A percentile compares a stretch with the other conserved stretches of the same genome.
phyloP scores from a whole-genome alignment of 352 stramenopile species.

The Globisporangium spinosum region DNA sequence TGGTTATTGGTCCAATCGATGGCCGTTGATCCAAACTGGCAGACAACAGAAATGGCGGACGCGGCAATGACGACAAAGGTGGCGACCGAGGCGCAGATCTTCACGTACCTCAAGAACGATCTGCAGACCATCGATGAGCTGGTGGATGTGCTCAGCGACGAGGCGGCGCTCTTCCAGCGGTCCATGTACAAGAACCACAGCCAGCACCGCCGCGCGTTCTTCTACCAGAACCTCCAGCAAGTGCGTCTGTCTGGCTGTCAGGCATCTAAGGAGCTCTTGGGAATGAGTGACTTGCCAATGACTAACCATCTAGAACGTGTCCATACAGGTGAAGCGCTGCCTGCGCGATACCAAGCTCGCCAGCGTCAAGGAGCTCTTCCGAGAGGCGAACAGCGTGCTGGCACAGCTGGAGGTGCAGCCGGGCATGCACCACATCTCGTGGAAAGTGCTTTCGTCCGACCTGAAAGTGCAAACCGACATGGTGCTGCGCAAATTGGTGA shows the following conservation, averaged over 20 bases:
- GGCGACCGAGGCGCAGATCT: slow-evolving; percentile 24
- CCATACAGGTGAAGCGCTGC: slow-evolving; percentile 53
- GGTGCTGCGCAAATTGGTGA: slow-evolving; percentile 42
- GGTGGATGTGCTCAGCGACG: slow-evolving; percentile 40
- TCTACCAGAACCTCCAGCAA: slow-evolving; percentile 78
- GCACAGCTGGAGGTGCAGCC: slow-evolving; percentile 37
- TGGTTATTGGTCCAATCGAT: not conserved
- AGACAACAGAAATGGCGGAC: not conserved
- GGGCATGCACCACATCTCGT: slow-evolving; percentile 70
- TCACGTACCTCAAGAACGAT: slow-evolving; percentile 37
- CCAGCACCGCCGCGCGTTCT: slow-evolving; percentile 78
- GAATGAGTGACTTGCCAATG: not conserved
- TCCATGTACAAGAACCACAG: slow-evolving; percentile 89
- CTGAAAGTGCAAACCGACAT: slow-evolving; percentile 52
- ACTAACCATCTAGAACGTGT: not conserved
- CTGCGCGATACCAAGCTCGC: slow-evolving; percentile 45
- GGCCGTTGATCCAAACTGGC: slow-evolving; percentile 15
- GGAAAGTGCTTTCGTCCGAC: slow-evolving; percentile 62
- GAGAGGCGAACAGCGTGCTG: slow-evolving; percentile 36
- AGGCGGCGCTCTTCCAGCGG: slow-evolving; percentile 65
- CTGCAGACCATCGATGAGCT: slow-evolving; percentile 33
- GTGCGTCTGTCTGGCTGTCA: slow-evolving; percentile 16
- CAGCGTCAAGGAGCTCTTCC: slow-evolving; percentile 36
- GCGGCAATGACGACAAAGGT: not conserved
- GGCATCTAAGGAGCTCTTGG: not conserved